Evolutionary conservation across 2,329 filamentous ascomycete species (phyloP).

Genomic region (Aspergillus oerlinghausenensis): DNA sequence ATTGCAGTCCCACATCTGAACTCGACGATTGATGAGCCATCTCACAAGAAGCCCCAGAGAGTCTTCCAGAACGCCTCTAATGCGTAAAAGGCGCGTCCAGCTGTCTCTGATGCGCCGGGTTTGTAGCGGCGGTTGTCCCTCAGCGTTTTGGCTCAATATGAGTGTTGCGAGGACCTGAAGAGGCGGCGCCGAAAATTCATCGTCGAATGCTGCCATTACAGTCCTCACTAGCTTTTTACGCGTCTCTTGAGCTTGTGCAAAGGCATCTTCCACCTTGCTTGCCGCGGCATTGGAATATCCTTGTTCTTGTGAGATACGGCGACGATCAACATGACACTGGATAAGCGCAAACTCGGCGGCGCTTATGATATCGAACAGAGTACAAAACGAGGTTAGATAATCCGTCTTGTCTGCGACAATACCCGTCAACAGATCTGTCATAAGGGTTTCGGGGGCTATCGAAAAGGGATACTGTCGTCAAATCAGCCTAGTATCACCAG

Average conservation of each 20-base stretch:
- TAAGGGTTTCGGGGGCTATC: slow-evolving; percentile 21
- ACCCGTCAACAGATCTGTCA: slow-evolving; percentile 16
- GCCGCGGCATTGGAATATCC: slow-evolving; percentile 12
- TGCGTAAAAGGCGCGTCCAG: slow-evolving; percentile 13
- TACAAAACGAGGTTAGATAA: slow-evolving; percentile 29
- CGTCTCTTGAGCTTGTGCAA: slow-evolving; percentile 13
- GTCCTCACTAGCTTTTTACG: slow-evolving; percentile 18
- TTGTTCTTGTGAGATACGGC: slow-evolving; percentile 19
- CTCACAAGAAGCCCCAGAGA: slow-evolving; percentile 16
- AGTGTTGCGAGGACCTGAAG: slow-evolving; percentile 17
- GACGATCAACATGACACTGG: slow-evolving; percentile 33
- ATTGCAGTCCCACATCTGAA: slow-evolving; percentile 25
- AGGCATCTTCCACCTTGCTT: slow-evolving; percentile 15
- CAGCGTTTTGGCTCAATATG: slow-evolving; percentile 16
- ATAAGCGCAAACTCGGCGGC: slow-evolving; percentile 31
- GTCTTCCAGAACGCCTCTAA: slow-evolving; percentile 14
- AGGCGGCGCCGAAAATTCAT: slow-evolving; percentile 14
- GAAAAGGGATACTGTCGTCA: slow-evolving; percentile 28
- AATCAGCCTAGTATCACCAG: slow-evolving; percentile 5
- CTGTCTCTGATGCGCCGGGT: slow-evolving; percentile 17
- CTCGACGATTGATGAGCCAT: slow-evolving; percentile 24
- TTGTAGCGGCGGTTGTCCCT: slow-evolving; percentile 14
- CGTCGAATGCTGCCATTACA: slow-evolving; percentile 19
- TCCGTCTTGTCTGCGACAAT: slow-evolving; percentile 17
- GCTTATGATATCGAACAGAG: slow-evolving; percentile 32